phyloP scores from a whole-genome alignment of 108 stramenopile genomes.

The Ochromonas danica region DNA sequence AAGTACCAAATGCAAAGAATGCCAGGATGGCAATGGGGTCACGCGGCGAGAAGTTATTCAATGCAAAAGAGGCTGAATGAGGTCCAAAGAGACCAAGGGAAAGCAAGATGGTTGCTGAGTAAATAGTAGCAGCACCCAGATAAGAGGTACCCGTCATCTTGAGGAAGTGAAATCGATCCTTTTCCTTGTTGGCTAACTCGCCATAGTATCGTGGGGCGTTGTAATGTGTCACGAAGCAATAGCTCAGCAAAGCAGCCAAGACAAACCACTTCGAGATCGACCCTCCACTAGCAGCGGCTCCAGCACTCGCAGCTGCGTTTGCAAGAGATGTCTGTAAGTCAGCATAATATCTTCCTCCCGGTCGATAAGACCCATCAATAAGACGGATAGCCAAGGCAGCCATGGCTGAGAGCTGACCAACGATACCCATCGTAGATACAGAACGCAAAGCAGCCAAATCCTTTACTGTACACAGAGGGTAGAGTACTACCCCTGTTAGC shows the following conservation, averaged over 20 bases:
- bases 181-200: not conserved
- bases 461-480: not conserved
- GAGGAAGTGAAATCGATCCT: not conserved
- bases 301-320: not conserved
- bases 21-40: not conserved
- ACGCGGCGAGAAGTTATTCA: not conserved
- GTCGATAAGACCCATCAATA: not conserved
- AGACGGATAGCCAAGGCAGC: not conserved
- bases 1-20: conserved; percentile 5
- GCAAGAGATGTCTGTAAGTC: not conserved
- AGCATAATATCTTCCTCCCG: not conserved
- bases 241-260: not conserved
- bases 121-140: conserved; percentile 4
- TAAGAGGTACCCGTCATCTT: not conserved
- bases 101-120: not conserved
- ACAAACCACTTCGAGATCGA: conserved; percentile 3
- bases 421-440: not conserved
- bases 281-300: not conserved
- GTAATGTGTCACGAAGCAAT: not conserved
- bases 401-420: not conserved
- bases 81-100: not conserved
- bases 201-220: conserved; percentile 13
- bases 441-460: not conserved
- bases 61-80: not conserved
- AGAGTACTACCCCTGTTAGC: not conserved